A percentile compares a stretch with the other conserved stretches of the same genome.
These are phyloP conservation scores for Didymella arachidicola DNA, from an alignment of 2,329 filamentous ascomycete species.

Conservation along the genomic window DNA sequence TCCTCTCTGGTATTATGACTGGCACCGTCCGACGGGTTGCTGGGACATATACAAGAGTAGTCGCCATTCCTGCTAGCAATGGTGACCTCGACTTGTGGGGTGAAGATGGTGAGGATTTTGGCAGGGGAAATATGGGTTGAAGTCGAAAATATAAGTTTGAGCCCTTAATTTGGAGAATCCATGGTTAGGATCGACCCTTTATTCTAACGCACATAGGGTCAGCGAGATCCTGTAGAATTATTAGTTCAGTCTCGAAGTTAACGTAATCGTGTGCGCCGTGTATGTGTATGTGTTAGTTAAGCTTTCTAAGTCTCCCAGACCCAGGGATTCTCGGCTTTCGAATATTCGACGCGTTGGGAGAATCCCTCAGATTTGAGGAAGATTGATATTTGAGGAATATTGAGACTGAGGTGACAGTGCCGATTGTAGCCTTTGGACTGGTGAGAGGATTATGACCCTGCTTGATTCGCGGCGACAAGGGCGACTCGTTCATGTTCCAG, in stretches of 20 bases:
- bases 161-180: background rate
- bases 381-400: background rate
- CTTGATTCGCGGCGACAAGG: background rate
- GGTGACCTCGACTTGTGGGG: background rate
- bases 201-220: background rate
- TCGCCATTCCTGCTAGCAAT: background rate
- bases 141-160: background rate
- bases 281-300: background rate
- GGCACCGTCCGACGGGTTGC: background rate
- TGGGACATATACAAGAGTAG: background rate
- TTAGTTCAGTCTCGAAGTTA: background rate
- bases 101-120: background rate
- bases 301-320: background rate
- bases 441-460: background rate
- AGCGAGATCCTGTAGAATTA: too few species aligned
- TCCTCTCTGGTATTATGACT: background rate
- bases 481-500: constrained; percentile 3
- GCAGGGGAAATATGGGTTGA: background rate
- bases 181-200: background rate
- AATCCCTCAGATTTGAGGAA: too few species aligned
- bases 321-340: background rate
- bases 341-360: background rate
- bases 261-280: background rate
- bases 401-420: background rate
- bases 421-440: background rate